Evolutionary conservation across 2,329 filamentous ascomycete genomes (phyloP), one percentile per base, ranked within the genome.

Genomic region (Microdochium paspali): DNA sequence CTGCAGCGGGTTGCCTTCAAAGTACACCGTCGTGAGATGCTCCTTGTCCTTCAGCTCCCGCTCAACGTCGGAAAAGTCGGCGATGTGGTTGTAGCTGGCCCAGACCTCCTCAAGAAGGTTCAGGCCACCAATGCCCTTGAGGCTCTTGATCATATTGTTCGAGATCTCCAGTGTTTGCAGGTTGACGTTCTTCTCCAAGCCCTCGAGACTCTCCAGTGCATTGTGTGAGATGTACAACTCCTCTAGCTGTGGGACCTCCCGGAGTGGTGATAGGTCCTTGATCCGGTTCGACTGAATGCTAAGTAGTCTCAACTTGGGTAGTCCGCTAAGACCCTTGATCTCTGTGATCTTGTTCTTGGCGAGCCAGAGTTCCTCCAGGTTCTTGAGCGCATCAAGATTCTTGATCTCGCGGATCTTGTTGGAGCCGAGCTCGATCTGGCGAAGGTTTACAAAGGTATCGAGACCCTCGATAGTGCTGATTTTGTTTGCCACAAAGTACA

Each of bases 211-310:
- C 18, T 82, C 83, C 44, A 98, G 75, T n/a, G 85, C 80, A 64
- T 98, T 98, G 73, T 98, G 89, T 4, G 90, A 94, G 55, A 97
- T 85, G 68, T 98, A 96, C 12, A 98, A 77, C 66, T 98, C 93
- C 66, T 96, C 88, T 0, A 98, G 82, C 45, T 81, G 79, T 4
- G 80, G 76, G 1, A 91, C 79, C 10, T 80, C 72, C n/a, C 78
- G 77, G 18, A 98, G 78, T 2, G 89, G 89, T 10, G 80, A 74
- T 15, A 98, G 78, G 53, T 82, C 78, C 49, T 80, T 84, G 55
- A 98, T 86, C 45, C 93, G 86, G 71, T 98, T 98, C 35, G 90
- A 93, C 67, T 97, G 93, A 57, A 98, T 90, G 58, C 88, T 94
- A 46, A 98, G 80, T 45, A 97, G 87, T 53, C 84, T 85, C 43